Evolutionary conservation across 139 green algal genomes (phyloP), one percentile per base, ranked within the genome.

Genomic region (Prasinococcaceae sp.): DNA sequence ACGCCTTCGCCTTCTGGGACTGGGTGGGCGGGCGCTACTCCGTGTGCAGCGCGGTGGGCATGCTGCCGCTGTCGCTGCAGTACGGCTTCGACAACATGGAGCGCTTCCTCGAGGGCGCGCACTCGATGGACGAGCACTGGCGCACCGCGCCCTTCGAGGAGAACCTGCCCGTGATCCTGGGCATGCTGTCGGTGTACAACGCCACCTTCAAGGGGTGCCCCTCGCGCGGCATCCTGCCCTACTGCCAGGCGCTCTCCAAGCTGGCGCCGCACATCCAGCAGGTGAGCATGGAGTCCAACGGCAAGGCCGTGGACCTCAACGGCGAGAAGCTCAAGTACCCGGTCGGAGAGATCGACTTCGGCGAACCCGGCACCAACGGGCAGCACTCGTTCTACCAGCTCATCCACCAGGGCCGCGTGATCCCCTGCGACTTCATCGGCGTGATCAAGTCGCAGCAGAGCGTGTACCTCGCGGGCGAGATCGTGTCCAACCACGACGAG

Each of bases 351-450:
- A 86, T 99, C 25, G 92, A 98, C 65, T 99, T 99, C 78, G 92
- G 92, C 24, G 92, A 99, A 83, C 92, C 92, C 1, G 92, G 92
- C 48, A 99, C 92, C 63, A 99, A 99, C 64, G 92, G 92, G 16
- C 92, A 99, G 83, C 92, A 99, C 80, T 92, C 78, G 19, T 99
- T 99, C 73, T 99, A 99, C 75, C 92, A 99, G 83, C 81, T 96
- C 45, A 94, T 96, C 64, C 86, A 95, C 69, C 84, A 93, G 68
- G 68, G 68, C 14, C 56, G 88, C n/a, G 76, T 93, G n/a, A 59
- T 98, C 12, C 92, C 92, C 30, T 92, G 81, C 52, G 92, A 99
- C 58, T 99, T 99, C 74, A 95, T 99, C 40, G 92, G 88, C 40
- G 81, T 94, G 22, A 78, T 93, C 39, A 82, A 85, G 67, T 84